These are phyloP conservation scores for Albophoma yamanashiensis DNA, from an alignment of 2,329 filamentous ascomycete genomes.

Conservation along the genomic window DNA sequence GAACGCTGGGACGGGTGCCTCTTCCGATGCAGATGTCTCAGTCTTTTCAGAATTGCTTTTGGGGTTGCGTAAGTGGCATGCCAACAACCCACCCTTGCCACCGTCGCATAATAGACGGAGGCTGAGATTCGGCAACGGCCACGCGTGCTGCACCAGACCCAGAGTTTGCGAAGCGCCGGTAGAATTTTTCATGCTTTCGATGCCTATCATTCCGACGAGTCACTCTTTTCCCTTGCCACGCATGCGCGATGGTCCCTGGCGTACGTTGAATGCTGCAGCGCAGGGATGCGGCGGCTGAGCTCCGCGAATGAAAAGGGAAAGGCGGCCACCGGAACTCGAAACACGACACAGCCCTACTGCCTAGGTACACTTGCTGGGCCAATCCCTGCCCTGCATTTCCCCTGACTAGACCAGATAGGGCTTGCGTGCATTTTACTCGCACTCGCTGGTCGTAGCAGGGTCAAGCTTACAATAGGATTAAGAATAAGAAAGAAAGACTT, in stretches of 20 bases:
- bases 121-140: not conserved
- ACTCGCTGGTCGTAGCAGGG: not conserved
- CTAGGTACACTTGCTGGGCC: no score
- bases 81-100: no score
- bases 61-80: not conserved
- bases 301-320: not conserved
- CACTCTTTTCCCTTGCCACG: not conserved
- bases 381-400: not conserved
- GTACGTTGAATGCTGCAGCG: not conserved
- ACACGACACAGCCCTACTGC: not conserved
- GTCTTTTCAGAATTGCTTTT: not conserved
- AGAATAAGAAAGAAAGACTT: not conserved
- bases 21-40: not conserved
- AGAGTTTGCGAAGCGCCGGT: not conserved
- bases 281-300: not conserved
- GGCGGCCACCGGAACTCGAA: not conserved
- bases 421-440: not conserved
- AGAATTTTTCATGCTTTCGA: not conserved
- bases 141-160: not conserved
- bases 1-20: not conserved
- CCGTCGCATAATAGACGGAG: not conserved
- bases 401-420: not conserved
- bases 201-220: not conserved
- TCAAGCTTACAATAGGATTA: not conserved
- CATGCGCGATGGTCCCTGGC: not conserved